Base-by-base conservation (phyloP, 495 filamentous ascomycete species). In the Xylaria curta region DNA sequence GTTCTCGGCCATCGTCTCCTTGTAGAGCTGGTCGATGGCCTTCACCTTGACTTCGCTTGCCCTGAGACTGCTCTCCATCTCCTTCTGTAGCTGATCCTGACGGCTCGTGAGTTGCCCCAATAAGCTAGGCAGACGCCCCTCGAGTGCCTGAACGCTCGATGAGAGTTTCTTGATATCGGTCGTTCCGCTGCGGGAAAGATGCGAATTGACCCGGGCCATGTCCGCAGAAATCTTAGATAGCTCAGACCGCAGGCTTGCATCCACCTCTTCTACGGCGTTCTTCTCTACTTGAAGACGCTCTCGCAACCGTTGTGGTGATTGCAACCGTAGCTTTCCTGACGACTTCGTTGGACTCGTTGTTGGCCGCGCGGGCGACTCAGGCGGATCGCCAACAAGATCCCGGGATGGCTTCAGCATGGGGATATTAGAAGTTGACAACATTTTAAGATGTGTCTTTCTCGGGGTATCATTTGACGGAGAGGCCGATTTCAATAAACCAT, bases 291-390 rank as follows among this genome's bases (percentile, higher is more conserved):
- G 90, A 9, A 97, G 87, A 62, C 95, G 92, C 80, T 98, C 93
- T 56, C 96, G 93, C 42, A 98, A 89, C 83, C 97, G 98, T 74
- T 97, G 93, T 0, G 95, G 93, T 54, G 91, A 95, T 80, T 97
- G 95, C 80, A 97, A 89, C 60, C 93, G 91, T 68, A 97, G 84
- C 75, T 92, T 96, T 73, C 88, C 88, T 44, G 86, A 82, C 3
- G 76, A 53, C 69, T 83, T 84, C 42, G 75, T 74, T 12, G 82
- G 79, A 68, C 82, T 85, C 56, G 77, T 75, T 8, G 76, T 76
- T 13, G 80, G 78, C 38, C 81, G 75, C 6, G 75, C 68, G 12
- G 76, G 71, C 4, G 80, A 76, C 53, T 84, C 81, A 8, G 60
- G 31, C 2, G 31, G 15, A 1, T 69, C 47, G 3, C 42, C 75